These are phyloP conservation scores for Rhynchosporium graminicola DNA, from an alignment of 2,329 filamentous ascomycete species.

Conservation along the genomic window DNA sequence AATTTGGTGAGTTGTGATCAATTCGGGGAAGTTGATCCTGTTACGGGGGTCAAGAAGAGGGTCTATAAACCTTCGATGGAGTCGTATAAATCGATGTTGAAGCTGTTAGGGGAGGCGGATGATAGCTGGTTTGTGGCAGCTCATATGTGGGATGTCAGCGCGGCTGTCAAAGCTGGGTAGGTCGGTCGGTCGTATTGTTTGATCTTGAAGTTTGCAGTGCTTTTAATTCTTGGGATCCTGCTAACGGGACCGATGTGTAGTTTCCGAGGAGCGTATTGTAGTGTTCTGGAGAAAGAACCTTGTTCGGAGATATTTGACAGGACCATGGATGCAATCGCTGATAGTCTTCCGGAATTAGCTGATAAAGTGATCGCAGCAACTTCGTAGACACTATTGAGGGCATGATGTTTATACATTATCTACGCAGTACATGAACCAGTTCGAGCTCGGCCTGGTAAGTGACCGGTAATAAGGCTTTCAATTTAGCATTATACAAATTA, in stretches of 20 bases:
- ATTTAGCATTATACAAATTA: too few relatives aligned
- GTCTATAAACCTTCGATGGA: constrained; percentile 52
- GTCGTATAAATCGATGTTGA: constrained; percentile 49
- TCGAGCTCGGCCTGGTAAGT: too few relatives aligned
- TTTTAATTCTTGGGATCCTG: background rate
- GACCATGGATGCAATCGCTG: constrained; percentile 53
- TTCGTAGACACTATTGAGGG: background rate
- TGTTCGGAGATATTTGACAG: constrained; percentile 51
- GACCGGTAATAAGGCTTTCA: too few relatives aligned
- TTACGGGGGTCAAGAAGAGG: constrained; percentile 44
- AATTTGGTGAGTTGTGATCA: constrained; percentile 54
- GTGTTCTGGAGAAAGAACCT: constrained; percentile 53
- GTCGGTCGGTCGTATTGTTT: background rate
- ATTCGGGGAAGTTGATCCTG: constrained; percentile 15
- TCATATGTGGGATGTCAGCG: constrained; percentile 60
- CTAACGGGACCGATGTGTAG: constrained; percentile 1
- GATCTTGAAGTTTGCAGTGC: background rate
- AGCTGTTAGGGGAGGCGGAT: constrained; percentile 43
- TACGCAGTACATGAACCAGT: too few relatives aligned
- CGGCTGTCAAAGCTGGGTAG: constrained; percentile 49
- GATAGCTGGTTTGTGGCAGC: constrained; percentile 59
- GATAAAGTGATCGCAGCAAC: constrained; percentile 38
- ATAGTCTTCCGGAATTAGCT: constrained; percentile 51
- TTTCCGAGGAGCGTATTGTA: constrained; percentile 55
- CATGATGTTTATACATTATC: too few relatives aligned